Evolutionary conservation across 164 flowering plant species (phyloP), one percentile per base, ranked within the genome.

Genomic region (Stephania cephalantha): DNA sequence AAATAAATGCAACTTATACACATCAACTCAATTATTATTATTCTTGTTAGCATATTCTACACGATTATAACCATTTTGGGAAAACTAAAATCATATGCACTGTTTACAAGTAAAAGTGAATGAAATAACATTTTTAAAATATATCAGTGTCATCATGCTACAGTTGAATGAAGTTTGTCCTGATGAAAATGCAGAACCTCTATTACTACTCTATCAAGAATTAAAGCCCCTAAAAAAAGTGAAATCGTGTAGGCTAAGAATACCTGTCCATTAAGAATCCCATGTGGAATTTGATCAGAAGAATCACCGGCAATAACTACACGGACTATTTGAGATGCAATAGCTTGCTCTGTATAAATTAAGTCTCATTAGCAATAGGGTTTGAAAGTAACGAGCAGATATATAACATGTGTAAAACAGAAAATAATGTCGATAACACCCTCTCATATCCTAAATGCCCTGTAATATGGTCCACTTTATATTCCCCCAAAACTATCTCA

Each of bases 391-490:
- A 18, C 20, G 18, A 61, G 55, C 44, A 55, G 67, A 52, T 65
- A 7, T 9, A 45, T 46, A 46, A n/a, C 50, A 31, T 29, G 17
- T 20, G 46, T 66, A 50, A 50, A 52, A 66, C 0, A 44, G 12
- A 65, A 76, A 53, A 25, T 46, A 18, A 79, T 50, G 17, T 9
- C 29, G 61, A 35, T 35, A 70, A 52, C 70, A 96, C 99, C 89
- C 89, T 86, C 68, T 86, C 94, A 83, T 92, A 97, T 77, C 99
- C 98, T 74, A 92, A 82, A 89, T 94, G 97, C 53, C 99, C 99
- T 20, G 97, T 91, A 74, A 96, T 85, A 84, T 93, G 97, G 85
- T 96, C 98, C 55, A 96, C 89, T 25, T 25, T 25, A 25, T 25
- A 25, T 25, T 1, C 58, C 31, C 53, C 29, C 71, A 6, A 7